Conservation (phyloP, 345 rosid genomes). For the Zanthoxylum bungeanum region DNA sequence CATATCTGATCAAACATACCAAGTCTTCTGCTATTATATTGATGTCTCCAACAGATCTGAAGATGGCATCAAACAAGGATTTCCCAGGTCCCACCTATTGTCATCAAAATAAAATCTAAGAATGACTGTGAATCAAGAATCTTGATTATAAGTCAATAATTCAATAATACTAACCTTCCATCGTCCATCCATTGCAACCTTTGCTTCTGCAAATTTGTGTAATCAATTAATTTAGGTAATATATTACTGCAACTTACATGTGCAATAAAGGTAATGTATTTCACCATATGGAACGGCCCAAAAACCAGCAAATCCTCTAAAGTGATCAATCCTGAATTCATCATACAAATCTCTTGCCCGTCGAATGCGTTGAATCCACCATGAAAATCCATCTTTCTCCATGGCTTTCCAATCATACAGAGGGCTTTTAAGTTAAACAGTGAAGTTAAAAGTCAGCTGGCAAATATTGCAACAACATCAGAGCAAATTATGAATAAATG, state of each 20-base stretch:
- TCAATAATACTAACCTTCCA: conserved; percentile 66
- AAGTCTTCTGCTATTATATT: conserved; percentile 89
- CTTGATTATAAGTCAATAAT: background rate
- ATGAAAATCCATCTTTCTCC: conserved; percentile 80
- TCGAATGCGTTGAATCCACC: conserved; percentile 80
- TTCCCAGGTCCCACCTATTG: conserved; percentile 96
- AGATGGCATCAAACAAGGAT: conserved; percentile 76
- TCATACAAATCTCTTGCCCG: conserved; percentile 77
- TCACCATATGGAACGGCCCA: conserved; percentile 95
- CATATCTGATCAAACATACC: conserved; percentile 47
- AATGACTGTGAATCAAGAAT: conserved; percentile 17
- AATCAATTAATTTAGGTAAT: conserved; percentile 13
- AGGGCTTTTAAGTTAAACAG: conserved; percentile 55
- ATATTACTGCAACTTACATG: conserved; percentile 1
- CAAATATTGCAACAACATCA: conserved; percentile 1
- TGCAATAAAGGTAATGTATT: conserved; percentile 17
- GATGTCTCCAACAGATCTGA: conserved; percentile 63
- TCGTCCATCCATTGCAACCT: conserved; percentile 71
- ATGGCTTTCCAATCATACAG: conserved; percentile 91
- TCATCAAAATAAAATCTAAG: conserved; percentile 34
- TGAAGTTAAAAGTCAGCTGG: conserved; percentile 14
- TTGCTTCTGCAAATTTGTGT: conserved; percentile 59
- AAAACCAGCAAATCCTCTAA: conserved; percentile 95
- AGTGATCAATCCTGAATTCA: conserved; percentile 93
- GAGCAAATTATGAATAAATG: background rate